Percentiles rank a stretch among this genome's conserved stretches.
These are phyloP conservation scores for Sporothrix inflata DNA, from an alignment of 2,329 filamentous ascomycete genomes.

Conservation along the genomic window DNA sequence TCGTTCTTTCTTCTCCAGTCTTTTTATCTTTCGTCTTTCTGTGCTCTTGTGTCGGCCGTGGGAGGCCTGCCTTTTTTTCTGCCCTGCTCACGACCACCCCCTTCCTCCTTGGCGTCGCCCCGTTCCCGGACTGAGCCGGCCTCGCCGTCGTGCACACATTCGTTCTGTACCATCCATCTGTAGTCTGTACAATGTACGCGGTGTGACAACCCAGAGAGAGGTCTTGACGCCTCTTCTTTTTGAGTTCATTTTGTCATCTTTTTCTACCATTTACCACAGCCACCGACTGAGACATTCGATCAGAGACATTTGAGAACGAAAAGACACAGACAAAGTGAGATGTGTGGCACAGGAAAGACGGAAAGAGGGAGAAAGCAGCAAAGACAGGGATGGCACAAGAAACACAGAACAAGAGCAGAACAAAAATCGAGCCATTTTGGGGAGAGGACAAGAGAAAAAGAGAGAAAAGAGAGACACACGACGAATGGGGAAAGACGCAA, in stretches of 20 bases:
- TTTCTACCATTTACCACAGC: neutral
- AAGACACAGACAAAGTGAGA: conserved; percentile 1
- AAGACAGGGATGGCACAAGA: neutral
- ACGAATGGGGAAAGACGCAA: neutral
- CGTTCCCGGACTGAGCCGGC: neutral
- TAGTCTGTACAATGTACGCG: neutral
- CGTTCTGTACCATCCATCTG: neutral
- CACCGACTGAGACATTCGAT: conserved; percentile 2
- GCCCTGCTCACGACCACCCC: too few species aligned
- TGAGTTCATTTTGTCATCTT: too few species aligned
- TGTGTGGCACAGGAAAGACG: neutral
- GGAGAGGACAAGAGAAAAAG: neutral
- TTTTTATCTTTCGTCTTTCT: too few species aligned
- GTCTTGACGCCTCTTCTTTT: neutral
- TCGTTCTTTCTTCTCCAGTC: neutral
- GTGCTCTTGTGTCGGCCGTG: conserved; percentile 1
- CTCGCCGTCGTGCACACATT: neutral
- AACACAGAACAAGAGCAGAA: too few species aligned
- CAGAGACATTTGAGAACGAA: conserved; percentile 5
- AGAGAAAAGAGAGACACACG: neutral
- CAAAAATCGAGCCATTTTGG: neutral
- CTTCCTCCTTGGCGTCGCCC: neutral
- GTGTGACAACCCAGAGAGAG: conserved; percentile 1
- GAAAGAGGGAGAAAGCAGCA: neutral
- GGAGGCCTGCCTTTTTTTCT: neutral